Base-by-base conservation (phyloP, 305 asterid genomes). In the Solanum aculeatissimum region DNA sequence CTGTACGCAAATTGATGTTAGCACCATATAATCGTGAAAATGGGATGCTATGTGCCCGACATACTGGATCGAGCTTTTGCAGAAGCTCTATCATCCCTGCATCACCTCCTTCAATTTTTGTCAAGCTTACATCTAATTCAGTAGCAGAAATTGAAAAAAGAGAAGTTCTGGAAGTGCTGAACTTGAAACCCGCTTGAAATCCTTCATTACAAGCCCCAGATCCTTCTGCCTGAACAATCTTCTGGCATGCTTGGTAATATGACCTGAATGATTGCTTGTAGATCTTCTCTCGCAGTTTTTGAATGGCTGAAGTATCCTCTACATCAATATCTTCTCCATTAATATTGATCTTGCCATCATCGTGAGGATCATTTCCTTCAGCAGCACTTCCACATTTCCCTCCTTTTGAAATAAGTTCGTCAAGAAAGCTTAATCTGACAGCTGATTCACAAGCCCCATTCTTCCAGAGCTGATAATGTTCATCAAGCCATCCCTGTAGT, bases 401-500 rank as follows among this genome's bases (percentile, higher is more conserved):
- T 71, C 91, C 91, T 87, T 85, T 90, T 42, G 91, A 89, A 86
- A 92, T 89, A 86, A 93, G 88, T 84, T 95, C 97, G 87, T 97
- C 99, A 87, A 97, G 98, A 88, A 95, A 97, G 87, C 84, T 90
- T 84, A 95, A 89, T 93, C 99, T 91, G 84, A 95, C 98, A 84
- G 99, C 98, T 85, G 92, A 90, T 90, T 95, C 99, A 90, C 93
- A 89, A 79, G 98, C 98, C 89, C 95, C 99, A 23, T 94, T 97
- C 90, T 88, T 95, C 93, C 96, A 83, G 89, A 97, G 93, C 55
- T 89, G 94, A 92, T 89, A 92, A 89, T 94, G 99, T 90, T 95
- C 99, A 89, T 97, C 99, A 86, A 97, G 98, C 99, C 99, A 97
- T 85, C 99, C 99, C 89, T 97, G 99, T 57, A 97, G 3, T 80